These are phyloP conservation scores for Monilinia fructigena DNA, from an alignment of 2,329 filamentous ascomycete species.

Conservation along the genomic window DNA sequence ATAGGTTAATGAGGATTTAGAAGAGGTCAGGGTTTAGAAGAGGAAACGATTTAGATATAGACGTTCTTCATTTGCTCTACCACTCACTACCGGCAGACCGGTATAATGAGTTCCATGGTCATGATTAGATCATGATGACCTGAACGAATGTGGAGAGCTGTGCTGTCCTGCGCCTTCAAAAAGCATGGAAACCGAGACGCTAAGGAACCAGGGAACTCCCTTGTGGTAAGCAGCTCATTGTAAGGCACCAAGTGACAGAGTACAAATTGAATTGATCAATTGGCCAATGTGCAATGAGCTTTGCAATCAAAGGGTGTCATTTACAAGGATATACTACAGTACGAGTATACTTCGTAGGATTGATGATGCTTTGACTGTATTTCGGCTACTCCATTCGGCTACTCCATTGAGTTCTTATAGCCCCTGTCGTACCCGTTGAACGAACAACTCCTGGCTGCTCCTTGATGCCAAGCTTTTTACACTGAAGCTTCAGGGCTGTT, in stretches of 20 bases:
- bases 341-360: no score
- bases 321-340: no score
- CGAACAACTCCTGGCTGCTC: background rate
- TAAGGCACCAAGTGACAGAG: background rate
- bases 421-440: background rate
- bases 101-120: background rate
- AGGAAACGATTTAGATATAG: slow-evolving; percentile 8
- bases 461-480: slow-evolving; percentile 4
- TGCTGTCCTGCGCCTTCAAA: background rate
- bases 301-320: no score
- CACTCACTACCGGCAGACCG: slow-evolving; percentile 5
- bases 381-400: no score
- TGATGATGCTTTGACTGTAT: no score
- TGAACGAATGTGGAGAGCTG: slow-evolving; percentile 17
- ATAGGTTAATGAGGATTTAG: background rate
- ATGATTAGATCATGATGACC: background rate
- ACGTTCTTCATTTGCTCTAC: slow-evolving; percentile 13
- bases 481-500: background rate
- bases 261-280: background rate
- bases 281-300: background rate
- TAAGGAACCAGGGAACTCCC: no score
- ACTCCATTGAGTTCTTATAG: no score
- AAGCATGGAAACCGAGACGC: no score
- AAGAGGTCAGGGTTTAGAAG: background rate
- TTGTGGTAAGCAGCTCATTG: no score